Evolutionary conservation across 441 rosid species (phyloP), one percentile per base, ranked within the genome.

Genomic region (Capsella rubella): DNA sequence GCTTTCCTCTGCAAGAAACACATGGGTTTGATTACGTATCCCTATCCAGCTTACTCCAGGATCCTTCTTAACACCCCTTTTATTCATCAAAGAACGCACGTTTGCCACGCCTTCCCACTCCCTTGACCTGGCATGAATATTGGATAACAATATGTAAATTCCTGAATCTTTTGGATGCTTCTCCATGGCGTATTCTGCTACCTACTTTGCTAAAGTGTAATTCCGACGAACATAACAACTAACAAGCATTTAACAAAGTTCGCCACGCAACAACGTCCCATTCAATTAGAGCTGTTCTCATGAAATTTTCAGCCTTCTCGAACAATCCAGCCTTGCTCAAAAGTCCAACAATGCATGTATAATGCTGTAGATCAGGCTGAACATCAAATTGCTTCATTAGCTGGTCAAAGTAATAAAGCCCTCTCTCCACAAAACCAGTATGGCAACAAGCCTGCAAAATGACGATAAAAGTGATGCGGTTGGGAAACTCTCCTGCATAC

Each of bases 31-130:
- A 53, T 82, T 85, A 60, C 74, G 79, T 60, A 89, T 80, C 60
- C 89, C 90, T 64, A 88, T 86, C 97, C 97, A 94, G 83, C 97
- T 92, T 59, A 83, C 87, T 18, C 99, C 97, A 31, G 97, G 97
- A 78, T 92, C 97, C 68, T 94, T 94, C 83, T 90, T 94, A 69
- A 94, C 80, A 8, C 78, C 79, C 55, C 82, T 87, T 3, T 83
- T 83, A 70, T 78, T 85, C 97, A 90, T 90, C 76, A 87, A 52
- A 73, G 85, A 84, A 49, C 94, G 83, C 21, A 90, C 81, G 72
- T 67, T 75, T 5, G 78, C 84, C 55, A 92, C 97, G 46, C 82
- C 86, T 71, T 87, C 92, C 97, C 95, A 94, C 59, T 87, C 84
- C 71, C 76, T 85, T 59, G 81, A 82, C 78, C 85, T 89, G 63